These are phyloP conservation scores for Handroanthus guayacan DNA, from an alignment of 257 asterid genomes.

Conservation along the genomic window DNA sequence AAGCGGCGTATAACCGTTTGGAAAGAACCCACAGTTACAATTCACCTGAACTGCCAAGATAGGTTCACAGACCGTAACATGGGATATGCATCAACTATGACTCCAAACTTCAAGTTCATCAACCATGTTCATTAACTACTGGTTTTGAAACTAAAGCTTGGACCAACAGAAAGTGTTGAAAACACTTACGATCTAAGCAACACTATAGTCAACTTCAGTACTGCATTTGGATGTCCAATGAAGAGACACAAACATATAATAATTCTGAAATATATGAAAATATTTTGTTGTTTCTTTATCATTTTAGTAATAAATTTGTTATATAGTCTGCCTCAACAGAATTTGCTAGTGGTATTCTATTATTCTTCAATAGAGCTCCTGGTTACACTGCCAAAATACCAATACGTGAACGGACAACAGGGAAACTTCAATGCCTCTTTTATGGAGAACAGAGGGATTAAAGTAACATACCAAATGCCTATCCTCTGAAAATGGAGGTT, in stretches of 20 bases:
- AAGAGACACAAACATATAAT: not conserved
- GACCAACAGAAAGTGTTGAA: not conserved
- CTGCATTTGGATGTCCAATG: not conserved
- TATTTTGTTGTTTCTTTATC: no score
- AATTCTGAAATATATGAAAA: not conserved
- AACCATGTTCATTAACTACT: not conserved
- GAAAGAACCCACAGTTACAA: not conserved
- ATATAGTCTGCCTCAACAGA: no score
- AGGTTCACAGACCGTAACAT: not conserved
- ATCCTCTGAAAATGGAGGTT: slow-evolving; percentile 53
- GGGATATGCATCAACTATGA: not conserved
- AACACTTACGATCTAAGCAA: not conserved
- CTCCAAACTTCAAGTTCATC: not conserved
- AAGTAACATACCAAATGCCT: slow-evolving; percentile 63
- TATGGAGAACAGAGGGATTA: slow-evolving; percentile 29
- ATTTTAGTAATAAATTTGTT: no score
- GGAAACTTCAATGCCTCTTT: not conserved
- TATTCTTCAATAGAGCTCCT: no score
- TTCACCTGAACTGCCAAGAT: not conserved
- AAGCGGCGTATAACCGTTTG: not conserved
- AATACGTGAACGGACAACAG: not conserved
- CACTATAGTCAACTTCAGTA: not conserved
- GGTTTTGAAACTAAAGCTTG: not conserved
- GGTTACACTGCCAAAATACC: not conserved
- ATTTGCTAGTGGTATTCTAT: no score